Percentiles rank a stretch among this genome's conserved stretches.
phyloP scores from a whole-genome alignment of 208 protist species.

The Crithidia mellificae region DNA sequence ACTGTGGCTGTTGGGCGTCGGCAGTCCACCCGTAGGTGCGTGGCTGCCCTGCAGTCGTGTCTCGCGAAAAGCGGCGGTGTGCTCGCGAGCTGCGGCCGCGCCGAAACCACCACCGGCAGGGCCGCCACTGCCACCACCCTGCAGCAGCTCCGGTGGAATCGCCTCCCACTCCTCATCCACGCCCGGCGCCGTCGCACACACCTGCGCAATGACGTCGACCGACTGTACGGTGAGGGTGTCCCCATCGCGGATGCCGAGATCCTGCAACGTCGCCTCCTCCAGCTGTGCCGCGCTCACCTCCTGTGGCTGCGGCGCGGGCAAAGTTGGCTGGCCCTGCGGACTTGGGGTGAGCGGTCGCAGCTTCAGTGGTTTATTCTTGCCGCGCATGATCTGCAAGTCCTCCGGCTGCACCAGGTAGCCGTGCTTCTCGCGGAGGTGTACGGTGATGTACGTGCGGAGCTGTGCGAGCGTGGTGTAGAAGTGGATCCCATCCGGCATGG shows the following conservation, averaged over 20 bases:
- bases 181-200: constrained; percentile 24
- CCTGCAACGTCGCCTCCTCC: constrained; percentile 60
- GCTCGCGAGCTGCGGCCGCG: constrained; percentile 25
- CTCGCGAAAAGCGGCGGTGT: constrained; percentile 37
- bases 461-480: constrained; percentile 64
- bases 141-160: constrained; percentile 60
- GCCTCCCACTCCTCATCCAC: constrained; percentile 61
- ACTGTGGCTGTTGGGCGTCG: neutral
- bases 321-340: too few relatives aligned
- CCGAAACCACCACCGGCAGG: constrained; percentile 2
- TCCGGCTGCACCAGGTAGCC: constrained; percentile 52
- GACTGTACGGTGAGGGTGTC: constrained; percentile 67
- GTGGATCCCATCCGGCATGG: constrained; percentile 43
- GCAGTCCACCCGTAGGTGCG: neutral
- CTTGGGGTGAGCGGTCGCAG: constrained; percentile 13
- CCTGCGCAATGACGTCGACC: constrained; percentile 42
- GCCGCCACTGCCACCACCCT: constrained; percentile 7
- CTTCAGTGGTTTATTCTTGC: constrained; percentile 62
- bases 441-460: constrained; percentile 53
- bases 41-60: constrained; percentile 42
- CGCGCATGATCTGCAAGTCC: constrained; percentile 51
- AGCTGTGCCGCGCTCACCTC: neutral
- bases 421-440: constrained; percentile 51
- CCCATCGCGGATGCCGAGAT: constrained; percentile 68
- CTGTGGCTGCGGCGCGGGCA: neutral